Base-by-base conservation (phyloP, 1,284 basidiomycete genomes). In the Spongispora temasekensis region DNA sequence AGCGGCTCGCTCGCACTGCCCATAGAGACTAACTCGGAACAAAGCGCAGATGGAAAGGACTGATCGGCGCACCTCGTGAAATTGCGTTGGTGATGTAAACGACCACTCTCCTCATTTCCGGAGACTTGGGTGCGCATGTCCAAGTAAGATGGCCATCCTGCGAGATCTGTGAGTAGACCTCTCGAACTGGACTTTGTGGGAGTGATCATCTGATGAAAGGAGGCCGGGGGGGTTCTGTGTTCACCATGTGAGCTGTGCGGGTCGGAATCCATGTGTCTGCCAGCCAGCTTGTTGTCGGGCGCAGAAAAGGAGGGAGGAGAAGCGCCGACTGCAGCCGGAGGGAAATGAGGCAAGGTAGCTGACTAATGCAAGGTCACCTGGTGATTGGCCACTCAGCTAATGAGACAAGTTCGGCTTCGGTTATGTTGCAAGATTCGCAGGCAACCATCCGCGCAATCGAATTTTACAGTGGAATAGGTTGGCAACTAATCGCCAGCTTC, bases 391-490 rank as follows among this genome's bases (percentile, higher is more conserved):
- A n/a, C n/a, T n/a, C n/a, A n/a, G n/a, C n/a, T n/a, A n/a, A 21
- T 35, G 31, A 40, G 9, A 9, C 19, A 10, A 55, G 61, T 56
- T 64, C 59, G 42, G 62, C n/a, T n/a, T n/a, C n/a, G n/a, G n/a
- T n/a, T n/a, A n/a, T n/a, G n/a, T n/a, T n/a, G n/a, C n/a, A n/a
- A n/a, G n/a, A n/a, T 59, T 53, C 66, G 55, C 68, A 57, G 28
- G 37, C 28, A 55, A 58, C 71, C 17, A 66, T 83, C 23, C 78
- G 78, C 32, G 85, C 83, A n/a, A 73, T 91, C 44, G 90, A 92
- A 72, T 92, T 92, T 68, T 92, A 89, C 74, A 84, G 84, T 55
- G 90, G 90, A 34, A 91, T 92, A 68, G 90, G 90, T 80, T 9
- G n/a, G 66, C 53, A 19, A 27, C 17, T 17, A 55, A 15, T 55